Base-by-base conservation (phyloP, 179 eudicot genomes). In the Patellifolia procumbens region DNA sequence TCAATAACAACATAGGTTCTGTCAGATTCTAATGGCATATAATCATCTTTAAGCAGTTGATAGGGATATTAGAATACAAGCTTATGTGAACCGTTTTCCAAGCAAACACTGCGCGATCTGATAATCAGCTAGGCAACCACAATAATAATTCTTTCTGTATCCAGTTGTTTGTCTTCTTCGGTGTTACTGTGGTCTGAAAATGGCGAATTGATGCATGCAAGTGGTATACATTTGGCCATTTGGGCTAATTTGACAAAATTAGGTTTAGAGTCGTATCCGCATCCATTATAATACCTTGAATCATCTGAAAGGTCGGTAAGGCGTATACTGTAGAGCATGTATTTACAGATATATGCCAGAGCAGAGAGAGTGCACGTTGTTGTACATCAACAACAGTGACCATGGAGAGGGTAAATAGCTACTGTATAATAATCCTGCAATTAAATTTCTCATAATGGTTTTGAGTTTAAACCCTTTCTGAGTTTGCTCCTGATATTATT, bases 401-500 rank as follows among this genome's bases (percentile, higher is more conserved):
- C 46, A 19, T 31, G 39, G 39, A 61, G 65, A 29, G 5, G 46
- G 9, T 16, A 17, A 32, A 34, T 8, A 12, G 35, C 35, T 35
- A 55, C n/a, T n/a, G n/a, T 39, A 11, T 55, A 15, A 17, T 0
- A 29, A 34, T n/a, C 26, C 17, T 74, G 58, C 49, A 61, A 68
- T 45, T 15, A 43, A 10, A 31, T 4, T 5, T 43, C 12, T 11
- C 24, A 42, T 29, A 9, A 7, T 11, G 7, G 16, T 32, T 32
- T 6, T 49, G 59, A 63, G 61, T 56, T 55, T 39, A 56, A 37
- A 42, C 32, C 49, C 43, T 61, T 28, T 22, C 56, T 22, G n/a
- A 60, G 48, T 77, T 72, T 72, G 16, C 72, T 43, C 37, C 37
- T 29, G 34, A 55, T 31, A 63, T 28, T 62, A 48, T 2, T 32